phyloP scores from a whole-genome alignment of 2,329 filamentous ascomycete genomes.

The Didymosphaeria variabile region DNA sequence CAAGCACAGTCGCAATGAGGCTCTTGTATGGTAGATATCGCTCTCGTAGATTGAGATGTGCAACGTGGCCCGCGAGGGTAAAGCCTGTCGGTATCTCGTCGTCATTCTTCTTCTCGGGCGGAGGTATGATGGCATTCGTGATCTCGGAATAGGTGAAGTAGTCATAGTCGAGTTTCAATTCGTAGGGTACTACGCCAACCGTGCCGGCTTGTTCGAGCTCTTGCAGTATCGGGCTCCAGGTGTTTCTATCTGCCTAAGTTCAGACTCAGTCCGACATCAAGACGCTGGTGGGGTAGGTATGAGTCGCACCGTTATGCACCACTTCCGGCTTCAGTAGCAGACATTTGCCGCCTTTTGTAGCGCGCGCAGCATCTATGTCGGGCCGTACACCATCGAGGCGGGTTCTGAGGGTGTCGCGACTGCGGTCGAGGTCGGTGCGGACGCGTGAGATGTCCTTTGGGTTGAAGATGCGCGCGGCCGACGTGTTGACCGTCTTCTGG shows the following conservation, averaged over 20 bases:
- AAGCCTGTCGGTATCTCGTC: constrained; percentile 87
- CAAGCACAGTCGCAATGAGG: constrained; percentile 82
- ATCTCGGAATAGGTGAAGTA: constrained; percentile 91
- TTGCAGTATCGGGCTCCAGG: constrained; percentile 76
- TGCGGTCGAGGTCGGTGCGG: constrained; percentile 71
- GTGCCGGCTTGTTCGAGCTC: constrained; percentile 74
- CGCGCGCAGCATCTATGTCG: constrained; percentile 69
- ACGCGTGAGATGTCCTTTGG: constrained; percentile 77
- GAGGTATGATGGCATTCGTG: constrained; percentile 76
- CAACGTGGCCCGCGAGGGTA: constrained; percentile 90
- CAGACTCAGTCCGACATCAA: constrained; percentile 42
- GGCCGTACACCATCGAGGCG: constrained; percentile 67
- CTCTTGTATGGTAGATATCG: constrained; percentile 86
- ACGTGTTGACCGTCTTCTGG: constrained; percentile 75
- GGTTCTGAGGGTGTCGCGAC: constrained; percentile 70
- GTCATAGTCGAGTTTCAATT: constrained; percentile 80
- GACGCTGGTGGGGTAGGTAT: constrained; percentile 13
- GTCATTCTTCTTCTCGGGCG: constrained; percentile 74
- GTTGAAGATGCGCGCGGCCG: constrained; percentile 81
- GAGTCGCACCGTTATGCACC: constrained; percentile 46
- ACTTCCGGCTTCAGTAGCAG: constrained; percentile 57
- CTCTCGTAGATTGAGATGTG: constrained; percentile 88
- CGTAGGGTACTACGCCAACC: constrained; percentile 76
- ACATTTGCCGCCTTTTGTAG: constrained; percentile 56
- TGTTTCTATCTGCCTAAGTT: constrained; percentile 68